phyloP scores from a whole-genome alignment of 148 eudicot genomes.

The Dysphania ambrosioides region DNA sequence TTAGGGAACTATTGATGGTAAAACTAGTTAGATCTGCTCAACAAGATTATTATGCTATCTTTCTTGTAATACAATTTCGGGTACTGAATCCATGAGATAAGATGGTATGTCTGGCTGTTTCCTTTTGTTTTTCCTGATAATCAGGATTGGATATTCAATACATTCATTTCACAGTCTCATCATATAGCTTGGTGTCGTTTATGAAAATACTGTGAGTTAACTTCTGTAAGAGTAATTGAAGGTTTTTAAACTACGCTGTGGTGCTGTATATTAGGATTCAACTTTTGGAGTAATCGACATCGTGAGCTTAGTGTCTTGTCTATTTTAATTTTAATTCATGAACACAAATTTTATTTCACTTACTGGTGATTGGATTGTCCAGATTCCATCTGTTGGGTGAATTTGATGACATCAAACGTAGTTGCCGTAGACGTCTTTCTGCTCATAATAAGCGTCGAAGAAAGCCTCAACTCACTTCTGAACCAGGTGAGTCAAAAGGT shows the following conservation, averaged over 20 bases:
- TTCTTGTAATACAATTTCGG: neutral
- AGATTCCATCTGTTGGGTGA: conserved; percentile 80
- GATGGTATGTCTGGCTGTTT: neutral
- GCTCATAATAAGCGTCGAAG: conserved; percentile 85
- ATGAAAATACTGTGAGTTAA: neutral
- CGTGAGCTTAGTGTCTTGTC: neutral
- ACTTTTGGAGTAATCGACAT: neutral
- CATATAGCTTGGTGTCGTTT: neutral
- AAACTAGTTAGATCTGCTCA: neutral
- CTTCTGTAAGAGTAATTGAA: neutral
- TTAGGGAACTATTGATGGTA: neutral
- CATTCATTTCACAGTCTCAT: neutral
- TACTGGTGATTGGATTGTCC: conserved; percentile 13
- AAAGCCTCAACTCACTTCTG: conserved; percentile 46
- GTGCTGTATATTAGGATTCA: neutral
- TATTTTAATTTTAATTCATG: neutral
- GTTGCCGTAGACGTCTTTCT: conserved; percentile 88
- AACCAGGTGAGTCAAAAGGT: conserved; percentile 33
- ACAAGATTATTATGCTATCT: neutral
- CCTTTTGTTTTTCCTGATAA: neutral
- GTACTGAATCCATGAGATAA: neutral
- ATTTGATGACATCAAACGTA: conserved; percentile 85
- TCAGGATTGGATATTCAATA: neutral
- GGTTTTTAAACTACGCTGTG: neutral
- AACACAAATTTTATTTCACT: neutral